These are phyloP conservation scores for Endogone sp. DNA, from an alignment of 192 early-diverging fungal genomes.

Conservation along the genomic window DNA sequence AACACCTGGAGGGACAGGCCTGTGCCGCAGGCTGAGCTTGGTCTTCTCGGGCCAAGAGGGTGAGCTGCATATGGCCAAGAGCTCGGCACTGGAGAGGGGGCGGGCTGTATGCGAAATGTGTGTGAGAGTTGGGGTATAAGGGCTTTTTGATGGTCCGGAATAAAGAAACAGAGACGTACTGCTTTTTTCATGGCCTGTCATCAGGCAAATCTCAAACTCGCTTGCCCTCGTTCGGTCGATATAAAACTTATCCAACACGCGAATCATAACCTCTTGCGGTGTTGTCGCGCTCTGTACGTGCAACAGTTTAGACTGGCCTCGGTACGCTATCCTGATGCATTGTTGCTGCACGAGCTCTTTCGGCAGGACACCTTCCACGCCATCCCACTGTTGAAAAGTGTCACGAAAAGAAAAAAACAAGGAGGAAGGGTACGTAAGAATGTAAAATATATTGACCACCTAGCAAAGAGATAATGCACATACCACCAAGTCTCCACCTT, in stretches of 20 bases:
- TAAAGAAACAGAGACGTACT: not conserved
- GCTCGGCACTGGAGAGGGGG: not conserved
- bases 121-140: too few species aligned
- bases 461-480: not conserved
- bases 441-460: not conserved
- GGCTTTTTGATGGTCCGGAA: too few species aligned
- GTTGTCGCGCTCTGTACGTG: not conserved
- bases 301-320: not conserved
- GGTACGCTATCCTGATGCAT: not conserved
- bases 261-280: not conserved
- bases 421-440: not conserved
- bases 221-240: not conserved
- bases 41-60: not conserved
- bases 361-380: not conserved
- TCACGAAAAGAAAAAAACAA: not conserved
- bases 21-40: not conserved
- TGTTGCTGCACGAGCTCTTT: not conserved
- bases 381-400: not conserved
- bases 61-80: not conserved
- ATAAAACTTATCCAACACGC: not conserved
- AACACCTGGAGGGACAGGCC: not conserved
- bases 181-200: not conserved
- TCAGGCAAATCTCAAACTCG: not conserved
- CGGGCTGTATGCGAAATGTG: too few species aligned
- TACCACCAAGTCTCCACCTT: not conserved